These are phyloP conservation scores for Pseudogymnoascus sp. DNA, from an alignment of 2,329 filamentous ascomycete genomes.

Conservation along the genomic window DNA sequence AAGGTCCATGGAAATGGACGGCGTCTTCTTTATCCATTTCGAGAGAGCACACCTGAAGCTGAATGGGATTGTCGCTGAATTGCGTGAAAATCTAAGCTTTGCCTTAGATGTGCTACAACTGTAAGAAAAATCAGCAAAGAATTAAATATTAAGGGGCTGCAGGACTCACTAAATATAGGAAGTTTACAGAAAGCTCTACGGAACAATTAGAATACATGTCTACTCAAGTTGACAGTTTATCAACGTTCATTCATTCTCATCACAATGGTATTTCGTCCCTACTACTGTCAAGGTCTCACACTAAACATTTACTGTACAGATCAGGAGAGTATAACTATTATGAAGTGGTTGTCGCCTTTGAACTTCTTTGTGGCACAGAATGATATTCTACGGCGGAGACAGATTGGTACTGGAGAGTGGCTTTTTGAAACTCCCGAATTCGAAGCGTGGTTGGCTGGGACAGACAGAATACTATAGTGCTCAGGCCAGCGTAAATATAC, in stretches of 20 bases:
- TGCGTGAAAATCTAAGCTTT: slow-evolving; percentile 10
- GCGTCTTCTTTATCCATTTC: slow-evolving; percentile 14
- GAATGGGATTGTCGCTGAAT: slow-evolving; percentile 11
- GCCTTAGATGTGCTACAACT: slow-evolving; percentile 12
- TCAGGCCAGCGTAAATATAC: neutral
- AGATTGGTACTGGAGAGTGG: neutral
- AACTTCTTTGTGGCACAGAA: neutral
- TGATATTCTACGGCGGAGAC: neutral
- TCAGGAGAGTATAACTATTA: neutral
- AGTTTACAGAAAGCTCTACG: neutral
- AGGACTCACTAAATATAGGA: neutral
- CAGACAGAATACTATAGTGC: neutral
- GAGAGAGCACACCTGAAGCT: slow-evolving; percentile 16
- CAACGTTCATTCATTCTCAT: neutral
- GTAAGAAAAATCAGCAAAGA: slow-evolving; percentile 10
- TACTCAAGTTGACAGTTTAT: neutral
- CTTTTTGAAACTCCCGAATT: neutral
- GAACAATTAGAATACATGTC: neutral
- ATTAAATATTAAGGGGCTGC: neutral
- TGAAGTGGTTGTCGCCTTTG: neutral
- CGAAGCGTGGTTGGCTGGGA: neutral
- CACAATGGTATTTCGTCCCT: neutral
- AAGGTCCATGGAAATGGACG: slow-evolving; percentile 13
- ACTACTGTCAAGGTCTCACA: neutral
- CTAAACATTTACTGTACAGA: neutral